Base-by-base conservation (phyloP, 345 rosid species). In the Abelmoschus esculentus region DNA sequence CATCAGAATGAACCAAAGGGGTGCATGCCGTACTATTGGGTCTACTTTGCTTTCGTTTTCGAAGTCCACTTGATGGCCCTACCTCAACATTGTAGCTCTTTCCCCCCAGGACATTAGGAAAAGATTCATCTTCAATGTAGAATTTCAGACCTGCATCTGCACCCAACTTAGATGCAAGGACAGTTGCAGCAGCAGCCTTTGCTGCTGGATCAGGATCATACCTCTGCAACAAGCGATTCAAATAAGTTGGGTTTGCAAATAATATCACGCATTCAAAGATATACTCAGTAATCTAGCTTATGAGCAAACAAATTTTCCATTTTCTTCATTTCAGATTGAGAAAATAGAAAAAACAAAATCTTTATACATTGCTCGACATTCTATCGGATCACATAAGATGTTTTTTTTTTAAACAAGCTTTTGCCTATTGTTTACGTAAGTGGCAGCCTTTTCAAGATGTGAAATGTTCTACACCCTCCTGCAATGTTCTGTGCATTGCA, bases 141-240 rank as follows among this genome's bases (percentile, higher is more conserved):
- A 91, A 83, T 79, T 86, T 91, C 85, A 93, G 83, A 70, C 97
- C 98, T 19, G 96, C 89, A 74, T 93, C 98, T 2, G 92, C 86
- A 34, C 98, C 98, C 81, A 93, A 79, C 75, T 91, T 93, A 3
- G 98, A 93, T 74, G 98, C 98, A 76, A 93, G 86, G 70, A 93
- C 92, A 75, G 87, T 81, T 63, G 98, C 98, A 70, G 98, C 98
- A 9, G 98, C 97, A 72, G 98, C 98, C 77, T 95, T 91, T 17
- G 96, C 99, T 28, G 98, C 98, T 52, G 98, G 98, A 75, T 93
- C 98, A 12, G 96, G 87, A 78, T 91, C 97, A 71, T 93, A 93
- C 77, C 89, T 87, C 98, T 93, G 88, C 82, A 81, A 66, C 65
- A 55, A 74, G 36, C 72, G 44, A 31, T 55, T 40, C 65, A 44